These are phyloP conservation scores for Prosopis cineraria DNA, from an alignment of 306 rosid genomes.

Conservation along the genomic window DNA sequence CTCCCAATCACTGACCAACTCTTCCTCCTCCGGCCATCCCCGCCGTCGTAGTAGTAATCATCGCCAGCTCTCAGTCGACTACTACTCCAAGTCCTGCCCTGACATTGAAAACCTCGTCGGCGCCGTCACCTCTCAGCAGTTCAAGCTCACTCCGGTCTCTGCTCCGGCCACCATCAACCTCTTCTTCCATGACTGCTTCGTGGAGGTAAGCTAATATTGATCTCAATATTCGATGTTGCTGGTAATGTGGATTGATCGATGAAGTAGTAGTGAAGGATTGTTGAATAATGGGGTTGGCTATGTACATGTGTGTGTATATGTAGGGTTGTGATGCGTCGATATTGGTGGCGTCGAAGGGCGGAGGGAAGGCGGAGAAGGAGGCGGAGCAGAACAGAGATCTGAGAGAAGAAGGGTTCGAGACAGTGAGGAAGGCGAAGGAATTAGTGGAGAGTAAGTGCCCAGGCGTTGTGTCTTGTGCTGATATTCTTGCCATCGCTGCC, in stretches of 20 bases:
- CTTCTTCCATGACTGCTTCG: conserved; percentile 94
- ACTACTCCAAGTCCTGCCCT: conserved; percentile 83
- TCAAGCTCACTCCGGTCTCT: conserved; percentile 79
- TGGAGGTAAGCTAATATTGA: conserved; percentile 57
- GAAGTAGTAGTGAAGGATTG: neutral
- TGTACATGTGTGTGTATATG: too few relatives aligned
- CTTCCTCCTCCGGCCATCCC: neutral
- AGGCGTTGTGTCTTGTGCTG: conserved; percentile 87
- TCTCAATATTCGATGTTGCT: neutral
- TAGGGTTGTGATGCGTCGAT: conserved; percentile 96
- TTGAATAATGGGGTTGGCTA: neutral
- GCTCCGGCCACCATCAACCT: conserved; percentile 93
- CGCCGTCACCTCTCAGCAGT: conserved; percentile 73
- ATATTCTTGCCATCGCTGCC: conserved; percentile 89
- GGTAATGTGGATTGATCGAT: neutral
- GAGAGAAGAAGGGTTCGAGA: conserved; percentile 72
- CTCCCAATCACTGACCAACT: conserved; percentile 18
- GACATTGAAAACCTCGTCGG: conserved; percentile 69
- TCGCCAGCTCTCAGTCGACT: conserved; percentile 58
- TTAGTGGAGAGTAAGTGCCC: conserved; percentile 86
- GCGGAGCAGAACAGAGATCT: conserved; percentile 75
- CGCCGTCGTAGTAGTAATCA: conserved; percentile 1
- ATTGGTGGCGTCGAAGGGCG: conserved; percentile 59
- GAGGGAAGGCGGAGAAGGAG: conserved; percentile 70
- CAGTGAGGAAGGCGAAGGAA: conserved; percentile 71